Evolutionary conservation across 164 flowering plant genomes (phyloP), one percentile per base, ranked within the genome.

Genomic region (Vitis rupestris): DNA sequence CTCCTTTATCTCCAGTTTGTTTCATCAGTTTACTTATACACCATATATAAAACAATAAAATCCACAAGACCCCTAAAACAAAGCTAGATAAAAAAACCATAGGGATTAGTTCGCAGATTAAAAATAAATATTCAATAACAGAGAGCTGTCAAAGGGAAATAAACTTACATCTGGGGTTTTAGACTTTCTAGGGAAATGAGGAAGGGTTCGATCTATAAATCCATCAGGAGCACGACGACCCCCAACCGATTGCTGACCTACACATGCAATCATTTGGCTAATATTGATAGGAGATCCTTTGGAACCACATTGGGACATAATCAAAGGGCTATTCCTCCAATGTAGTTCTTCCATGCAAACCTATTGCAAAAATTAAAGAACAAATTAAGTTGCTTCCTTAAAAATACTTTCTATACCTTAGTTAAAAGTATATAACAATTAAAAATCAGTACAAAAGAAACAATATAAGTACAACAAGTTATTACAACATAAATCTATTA

Each of bases 271-370:
- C 99, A 96, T 96, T 73, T 96, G 99, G 65, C 95, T 87, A 15
- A 96, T 93, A 81, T 93, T 96, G 67, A 88, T 89, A 49, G 88
- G 88, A 66, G 98, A 93, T 67, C 99, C 99, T 80, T 96, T 96
- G 60, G 99, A 96, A 71, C 98, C 99, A 84, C 99, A 95, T 23
- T 90, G 94, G 47, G 94, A 89, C 99, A 93, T 95, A 66, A 93
- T 95, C 79, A 95, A 80, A 30, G 98, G 99, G 77, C 98, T 93
- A 66, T 95, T 95, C 79, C 97, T 86, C 98, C 98, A 90, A 72
- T 89, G 92, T 59, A 96, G 76, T 61, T 73, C 73, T 51, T 75
- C 61, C 95, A 82, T 87, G 78, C 97, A 96, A 30, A 83, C 91
- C 98, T 91, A 75, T 58, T 50, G 59, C 53, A 70, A 27, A 19